Conservation (phyloP, 495 filamentous ascomycete species). For the Tuber umbilicatum region DNA sequence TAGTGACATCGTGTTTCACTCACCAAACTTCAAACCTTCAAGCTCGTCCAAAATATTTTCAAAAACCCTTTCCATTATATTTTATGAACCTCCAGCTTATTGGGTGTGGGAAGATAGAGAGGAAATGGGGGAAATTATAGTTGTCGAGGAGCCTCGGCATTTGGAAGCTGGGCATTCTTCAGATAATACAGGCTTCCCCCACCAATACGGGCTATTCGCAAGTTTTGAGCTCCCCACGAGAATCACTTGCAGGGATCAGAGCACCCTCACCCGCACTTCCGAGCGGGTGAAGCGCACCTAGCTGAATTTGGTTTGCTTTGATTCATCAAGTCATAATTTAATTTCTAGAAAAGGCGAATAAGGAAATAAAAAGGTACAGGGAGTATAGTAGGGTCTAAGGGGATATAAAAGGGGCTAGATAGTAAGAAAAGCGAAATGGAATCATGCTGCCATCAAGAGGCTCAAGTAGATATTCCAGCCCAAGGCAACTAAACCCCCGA, state of each 20-base stretch:
- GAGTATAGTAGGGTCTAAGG: background rate
- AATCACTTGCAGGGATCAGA: background rate
- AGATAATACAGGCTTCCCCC: too few relatives aligned
- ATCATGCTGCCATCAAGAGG: conserved; percentile 46
- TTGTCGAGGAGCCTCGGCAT: too few relatives aligned
- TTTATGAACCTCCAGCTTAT: too few relatives aligned
- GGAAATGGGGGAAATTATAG: too few relatives aligned
- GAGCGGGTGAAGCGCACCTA: background rate
- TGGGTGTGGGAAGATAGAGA: too few relatives aligned
- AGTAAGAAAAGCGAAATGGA: background rate
- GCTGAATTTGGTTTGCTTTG: background rate
- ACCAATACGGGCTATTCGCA: too few relatives aligned
- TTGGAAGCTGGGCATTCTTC: too few relatives aligned
- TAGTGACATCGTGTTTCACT: too few relatives aligned
- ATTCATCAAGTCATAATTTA: background rate
- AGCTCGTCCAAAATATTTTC: too few relatives aligned
- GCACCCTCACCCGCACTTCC: background rate
- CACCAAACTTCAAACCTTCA: too few relatives aligned
- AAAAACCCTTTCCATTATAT: too few relatives aligned
- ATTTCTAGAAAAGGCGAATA: background rate
- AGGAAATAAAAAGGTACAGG: background rate
- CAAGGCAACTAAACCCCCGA: conserved; percentile 72
- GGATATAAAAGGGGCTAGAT: background rate
- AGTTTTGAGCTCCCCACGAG: too few relatives aligned
- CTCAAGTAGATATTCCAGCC: conserved; percentile 86